Conservation (phyloP, 345 rosid species). For the Theobroma cacao region DNA sequence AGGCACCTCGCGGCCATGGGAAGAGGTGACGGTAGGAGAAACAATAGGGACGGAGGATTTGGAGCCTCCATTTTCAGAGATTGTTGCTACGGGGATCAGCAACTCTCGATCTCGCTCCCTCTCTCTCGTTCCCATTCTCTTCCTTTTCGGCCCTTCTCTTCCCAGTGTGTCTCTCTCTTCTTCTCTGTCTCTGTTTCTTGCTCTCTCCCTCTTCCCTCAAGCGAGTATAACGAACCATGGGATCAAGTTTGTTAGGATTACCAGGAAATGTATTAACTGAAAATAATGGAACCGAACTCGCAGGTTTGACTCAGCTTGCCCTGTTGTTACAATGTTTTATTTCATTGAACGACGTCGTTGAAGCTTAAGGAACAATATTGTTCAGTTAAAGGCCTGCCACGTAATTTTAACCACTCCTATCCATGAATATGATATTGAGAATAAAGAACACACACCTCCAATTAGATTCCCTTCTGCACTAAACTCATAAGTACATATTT, state of each 20-base stretch:
- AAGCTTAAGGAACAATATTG: not conserved
- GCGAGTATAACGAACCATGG: not conserved
- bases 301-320: not conserved
- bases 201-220: not conserved
- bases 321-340: not conserved
- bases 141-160: not conserved
- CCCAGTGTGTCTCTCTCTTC: not conserved
- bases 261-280: not conserved
- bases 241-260: constrained; percentile 2
- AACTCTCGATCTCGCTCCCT: constrained; percentile 48
- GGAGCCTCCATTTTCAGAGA: constrained; percentile 23
- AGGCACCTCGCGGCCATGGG: constrained; percentile 57
- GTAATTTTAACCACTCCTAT: too few species aligned
- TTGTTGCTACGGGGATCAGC: constrained; percentile 41
- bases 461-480: not conserved
- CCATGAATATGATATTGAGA: too few species aligned
- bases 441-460: not conserved
- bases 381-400: not conserved
- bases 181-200: not conserved
- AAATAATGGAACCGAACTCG: not conserved
- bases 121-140: constrained; percentile 32
- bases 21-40: constrained; percentile 8
- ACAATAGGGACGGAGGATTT: constrained; percentile 24
- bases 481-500: not conserved
- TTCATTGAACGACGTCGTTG: not conserved